These are phyloP conservation scores for Canna indica DNA, from an alignment of 176 grass and related monocot species.

Conservation along the genomic window DNA sequence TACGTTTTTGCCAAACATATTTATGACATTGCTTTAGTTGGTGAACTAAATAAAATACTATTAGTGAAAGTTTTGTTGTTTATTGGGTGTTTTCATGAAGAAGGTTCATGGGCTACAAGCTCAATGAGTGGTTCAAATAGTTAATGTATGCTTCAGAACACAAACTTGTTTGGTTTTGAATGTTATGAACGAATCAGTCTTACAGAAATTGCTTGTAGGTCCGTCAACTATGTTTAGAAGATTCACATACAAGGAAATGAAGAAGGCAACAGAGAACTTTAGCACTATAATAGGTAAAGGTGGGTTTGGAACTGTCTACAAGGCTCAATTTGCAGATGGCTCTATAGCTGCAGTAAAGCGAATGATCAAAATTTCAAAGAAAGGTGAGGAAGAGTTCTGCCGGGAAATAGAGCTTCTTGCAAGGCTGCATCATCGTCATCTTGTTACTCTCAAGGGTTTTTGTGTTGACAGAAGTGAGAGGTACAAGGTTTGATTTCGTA, in stretches of 20 bases:
- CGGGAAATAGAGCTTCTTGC: conserved; percentile 90
- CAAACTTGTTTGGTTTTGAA: not conserved
- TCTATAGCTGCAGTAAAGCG: conserved; percentile 66
- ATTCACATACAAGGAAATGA: conserved; percentile 72
- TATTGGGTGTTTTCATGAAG: not conserved
- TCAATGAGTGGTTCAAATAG: not conserved
- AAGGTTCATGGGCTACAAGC: not conserved
- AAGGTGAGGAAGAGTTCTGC: conserved; percentile 95
- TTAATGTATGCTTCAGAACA: not conserved
- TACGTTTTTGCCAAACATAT: not conserved
- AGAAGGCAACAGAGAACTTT: conserved; percentile 66
- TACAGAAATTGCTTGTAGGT: conserved; percentile 34
- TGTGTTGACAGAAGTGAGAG: conserved; percentile 88
- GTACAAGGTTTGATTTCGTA: conserved; percentile 23
- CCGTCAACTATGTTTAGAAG: conserved; percentile 81
- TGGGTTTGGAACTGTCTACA: conserved; percentile 92
- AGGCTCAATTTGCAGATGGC: conserved; percentile 69
- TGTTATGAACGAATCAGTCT: not conserved
- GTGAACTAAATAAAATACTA: not conserved
- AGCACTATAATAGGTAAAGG: conserved; percentile 85
- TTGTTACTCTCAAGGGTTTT: conserved; percentile 81
- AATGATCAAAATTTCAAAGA: conserved; percentile 93
- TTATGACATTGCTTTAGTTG: not conserved
- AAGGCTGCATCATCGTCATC: conserved; percentile 94
- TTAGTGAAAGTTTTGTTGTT: not conserved